Evolutionary conservation across 169 alveolate genomes (phyloP), one percentile per base, ranked within the genome.

Genomic region (Cryptosporidium xiaoi): DNA sequence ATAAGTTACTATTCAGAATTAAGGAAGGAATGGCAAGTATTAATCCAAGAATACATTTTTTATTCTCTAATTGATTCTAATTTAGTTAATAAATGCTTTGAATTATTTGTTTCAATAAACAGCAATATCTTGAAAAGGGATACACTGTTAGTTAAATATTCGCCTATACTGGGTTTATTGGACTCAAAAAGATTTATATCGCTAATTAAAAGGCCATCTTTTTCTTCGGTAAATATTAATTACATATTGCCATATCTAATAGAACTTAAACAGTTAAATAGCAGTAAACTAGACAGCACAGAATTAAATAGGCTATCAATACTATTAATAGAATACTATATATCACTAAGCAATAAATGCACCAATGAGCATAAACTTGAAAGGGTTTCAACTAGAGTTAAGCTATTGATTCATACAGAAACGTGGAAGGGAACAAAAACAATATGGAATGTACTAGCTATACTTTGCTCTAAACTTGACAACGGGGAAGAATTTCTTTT

Each of bases 361-460:
- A 48, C 33, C 15, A 48, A 18, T 53, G 51, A 62, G 15, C 20
- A 33, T 34, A 36, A 77, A 77, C 58, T 77, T 48, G 87, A 62
- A 62, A 77, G 71, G 64, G 71, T 77, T 27, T 77, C 87, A 4
- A 62, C 87, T 6, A 60, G 87, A 48, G 58, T 77, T 0, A 62
- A 48, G 18, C 16, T 77, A 4, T 24, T 60, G 46, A 31, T 62
- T 16, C 56, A 56, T 29, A 60, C 87, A 24, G 71, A 77, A 5
- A 40, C 87, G n/a, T 77, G 87, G 87, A 77, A 77, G 24, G 87
- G 77, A 16, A 60, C 40, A 18, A 77, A 62, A 31, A 62, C 87
- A 44, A 62, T 77, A 33, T 77, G 87, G 87, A 77, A 77, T 62
- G 87, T 77, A 24, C 27, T 77, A 46, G 87, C 87, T 5, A 77